Percentiles rank a stretch among this genome's conserved stretches.
These are phyloP conservation scores for Diplodia corticola DNA, from an alignment of 2,329 filamentous ascomycete species.

Conservation along the genomic window DNA sequence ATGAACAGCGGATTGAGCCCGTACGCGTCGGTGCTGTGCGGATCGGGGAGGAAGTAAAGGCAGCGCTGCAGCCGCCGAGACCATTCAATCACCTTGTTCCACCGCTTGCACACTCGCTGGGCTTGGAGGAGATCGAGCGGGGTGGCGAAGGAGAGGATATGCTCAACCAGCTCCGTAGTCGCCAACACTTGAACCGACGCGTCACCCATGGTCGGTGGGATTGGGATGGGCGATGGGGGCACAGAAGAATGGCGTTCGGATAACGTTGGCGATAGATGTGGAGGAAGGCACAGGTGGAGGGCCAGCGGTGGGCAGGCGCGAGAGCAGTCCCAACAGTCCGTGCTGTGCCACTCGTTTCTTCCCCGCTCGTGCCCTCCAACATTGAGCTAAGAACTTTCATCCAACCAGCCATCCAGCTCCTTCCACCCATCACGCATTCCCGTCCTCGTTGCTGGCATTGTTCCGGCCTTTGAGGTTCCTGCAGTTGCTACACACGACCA, in stretches of 20 bases:
- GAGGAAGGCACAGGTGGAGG: too few relatives aligned
- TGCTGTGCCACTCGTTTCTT: not conserved
- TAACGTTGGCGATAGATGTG: not conserved
- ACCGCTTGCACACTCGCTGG: not conserved
- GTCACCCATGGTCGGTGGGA: not conserved
- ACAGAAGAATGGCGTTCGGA: not conserved
- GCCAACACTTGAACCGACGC: not conserved
- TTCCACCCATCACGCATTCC: not conserved
- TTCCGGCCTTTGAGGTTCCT: slow-evolving; percentile 5
- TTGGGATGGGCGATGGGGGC: not conserved
- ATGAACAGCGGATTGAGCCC: slow-evolving; percentile 10
- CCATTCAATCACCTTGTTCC: not conserved
- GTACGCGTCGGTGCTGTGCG: not conserved
- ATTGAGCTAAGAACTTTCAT: too few relatives aligned
- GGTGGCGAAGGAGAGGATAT: not conserved
- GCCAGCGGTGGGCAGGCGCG: not conserved
- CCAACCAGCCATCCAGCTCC: not conserved
- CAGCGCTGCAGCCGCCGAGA: slow-evolving; percentile 1
- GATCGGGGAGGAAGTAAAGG: not conserved
- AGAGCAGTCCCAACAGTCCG: not conserved
- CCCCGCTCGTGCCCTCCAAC: not conserved
- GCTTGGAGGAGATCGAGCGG: not conserved
- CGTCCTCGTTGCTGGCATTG: slow-evolving; percentile 8
- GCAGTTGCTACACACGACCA: not conserved
- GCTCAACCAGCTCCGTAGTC: slow-evolving; percentile 6